A percentile compares a stretch with the other conserved stretches of the same genome.
phyloP scores from a whole-genome alignment of 1,284 basidiomycete genomes.

The Inonotus hispidus region DNA sequence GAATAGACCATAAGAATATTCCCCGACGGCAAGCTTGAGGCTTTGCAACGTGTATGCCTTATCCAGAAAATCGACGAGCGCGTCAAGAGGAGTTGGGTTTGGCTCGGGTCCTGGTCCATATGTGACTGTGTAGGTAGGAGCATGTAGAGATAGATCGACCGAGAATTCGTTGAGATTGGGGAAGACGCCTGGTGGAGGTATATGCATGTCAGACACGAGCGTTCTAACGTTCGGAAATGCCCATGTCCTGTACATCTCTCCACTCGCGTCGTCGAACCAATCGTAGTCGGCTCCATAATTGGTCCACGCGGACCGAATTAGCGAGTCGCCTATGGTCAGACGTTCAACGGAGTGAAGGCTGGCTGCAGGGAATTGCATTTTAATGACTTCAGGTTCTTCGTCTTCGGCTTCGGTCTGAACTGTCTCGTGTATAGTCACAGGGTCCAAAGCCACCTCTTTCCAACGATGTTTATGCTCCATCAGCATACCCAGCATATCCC shows the following conservation, averaged over 20 bases:
- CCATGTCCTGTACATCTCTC: not conserved
- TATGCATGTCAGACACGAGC: conserved; percentile 1
- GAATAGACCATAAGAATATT: not conserved
- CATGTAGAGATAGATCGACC: not conserved
- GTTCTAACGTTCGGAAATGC: not conserved
- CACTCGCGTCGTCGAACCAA: not conserved
- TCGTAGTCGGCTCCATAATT: not conserved
- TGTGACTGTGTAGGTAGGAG: too few species aligned
- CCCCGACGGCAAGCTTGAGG: not conserved
- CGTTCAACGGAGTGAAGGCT: not conserved
- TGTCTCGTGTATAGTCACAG: not conserved
- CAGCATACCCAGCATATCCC: not conserved
- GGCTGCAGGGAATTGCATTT: not conserved
- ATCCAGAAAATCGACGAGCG: not conserved
- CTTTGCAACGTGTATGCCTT: not conserved
- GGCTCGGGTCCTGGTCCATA: not conserved
- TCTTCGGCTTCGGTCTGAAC: not conserved
- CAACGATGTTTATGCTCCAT: not conserved
- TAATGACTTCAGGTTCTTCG: not conserved
- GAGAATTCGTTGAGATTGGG: not conserved
- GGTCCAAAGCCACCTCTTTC: not conserved
- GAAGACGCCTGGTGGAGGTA: not conserved
- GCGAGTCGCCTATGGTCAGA: not conserved
- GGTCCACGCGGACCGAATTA: not conserved
- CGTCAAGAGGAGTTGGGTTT: not conserved